Base-by-base conservation (phyloP, 192 early-diverging fungal species). In the Linnemannia elongata region DNA sequence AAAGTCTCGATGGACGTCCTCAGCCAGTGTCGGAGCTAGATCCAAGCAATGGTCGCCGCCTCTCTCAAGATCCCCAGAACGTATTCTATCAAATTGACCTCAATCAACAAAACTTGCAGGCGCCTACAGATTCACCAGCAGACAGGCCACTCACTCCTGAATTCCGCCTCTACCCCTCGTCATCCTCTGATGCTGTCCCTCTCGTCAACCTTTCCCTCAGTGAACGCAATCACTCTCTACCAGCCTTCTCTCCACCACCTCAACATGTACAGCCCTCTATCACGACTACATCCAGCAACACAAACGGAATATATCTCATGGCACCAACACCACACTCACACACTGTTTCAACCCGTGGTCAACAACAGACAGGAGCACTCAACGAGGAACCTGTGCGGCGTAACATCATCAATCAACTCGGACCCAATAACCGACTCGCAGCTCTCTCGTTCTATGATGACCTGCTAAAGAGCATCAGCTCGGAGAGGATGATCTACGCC, bases 381-480 rank as follows among this genome's bases (percentile, higher is more conserved):
- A 33, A 15, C 27, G 52, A 75, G 17, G 24, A 54, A 22, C 1
- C 49, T 39, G 35, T 2, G 3, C 52, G 10, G 20, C 41, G 30
- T 10, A 71, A 6, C 6, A 36, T 35, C 24, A n/a, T 17, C 13
- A 41, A 42, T 35, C 20, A 55, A 12, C 18, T 33, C 1, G 30
- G 39, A 9, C 72, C 76, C 30, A 36, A 47, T 27, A 71, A 45
- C 45, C 33, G 77, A 27, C 38, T 71, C 8, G 24, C 83, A 2
- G 42, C 73, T 39, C 78, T 85, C 3, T 76, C 78, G 4, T 85
- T 80, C 45, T 85, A 85, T 39, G 83, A 85, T 49, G 83, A 85
- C 41, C 20, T 85, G 4, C 76, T 85, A 6, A 77, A 76, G 55
- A 85, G 74, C 44, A 85, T 85, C 41, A 76, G 36, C 27, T 74